Evolutionary conservation across 257 asterid species (phyloP).

Genomic region (Nicotiana paniculata): DNA sequence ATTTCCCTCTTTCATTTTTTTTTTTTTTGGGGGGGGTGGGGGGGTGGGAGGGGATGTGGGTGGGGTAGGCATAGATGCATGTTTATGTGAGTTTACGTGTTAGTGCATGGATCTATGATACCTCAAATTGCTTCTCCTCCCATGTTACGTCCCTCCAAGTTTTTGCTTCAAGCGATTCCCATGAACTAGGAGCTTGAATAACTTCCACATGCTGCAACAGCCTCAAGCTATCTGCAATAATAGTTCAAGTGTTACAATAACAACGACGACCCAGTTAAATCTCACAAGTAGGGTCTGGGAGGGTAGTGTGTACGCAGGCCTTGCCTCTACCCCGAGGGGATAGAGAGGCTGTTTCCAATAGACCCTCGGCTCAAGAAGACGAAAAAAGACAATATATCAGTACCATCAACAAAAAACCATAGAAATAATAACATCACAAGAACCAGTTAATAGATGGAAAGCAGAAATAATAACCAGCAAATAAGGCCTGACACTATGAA

Average conservation of each 20-base stretch:
- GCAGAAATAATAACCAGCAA: too few species aligned
- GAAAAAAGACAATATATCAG: too few species aligned
- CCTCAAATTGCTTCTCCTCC: constrained; percentile 76
- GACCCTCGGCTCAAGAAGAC: too few species aligned
- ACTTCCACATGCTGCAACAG: constrained; percentile 74
- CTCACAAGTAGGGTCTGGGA: too few species aligned
- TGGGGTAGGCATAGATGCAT: background rate
- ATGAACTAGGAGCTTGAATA: constrained; percentile 57
- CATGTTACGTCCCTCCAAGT: constrained; percentile 62
- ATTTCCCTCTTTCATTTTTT: background rate
- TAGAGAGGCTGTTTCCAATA: too few species aligned
- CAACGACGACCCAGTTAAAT: too few species aligned
- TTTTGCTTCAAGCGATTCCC: constrained; percentile 50
- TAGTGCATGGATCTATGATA: constrained; percentile 13
- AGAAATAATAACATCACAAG: too few species aligned
- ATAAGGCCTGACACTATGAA: too few species aligned
- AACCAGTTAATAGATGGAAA: too few species aligned
- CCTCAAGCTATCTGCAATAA: constrained; percentile 65
- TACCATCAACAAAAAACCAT: too few species aligned
- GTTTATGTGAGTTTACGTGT: background rate
- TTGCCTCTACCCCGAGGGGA: too few species aligned
- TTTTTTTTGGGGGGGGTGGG: background rate
- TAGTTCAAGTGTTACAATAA: background rate
- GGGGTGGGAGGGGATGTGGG: background rate
- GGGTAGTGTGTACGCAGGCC: too few species aligned